Evolutionary conservation across 1,284 basidiomycete species (phyloP).

Genomic region (Pseudozyma tsukubaensis): DNA sequence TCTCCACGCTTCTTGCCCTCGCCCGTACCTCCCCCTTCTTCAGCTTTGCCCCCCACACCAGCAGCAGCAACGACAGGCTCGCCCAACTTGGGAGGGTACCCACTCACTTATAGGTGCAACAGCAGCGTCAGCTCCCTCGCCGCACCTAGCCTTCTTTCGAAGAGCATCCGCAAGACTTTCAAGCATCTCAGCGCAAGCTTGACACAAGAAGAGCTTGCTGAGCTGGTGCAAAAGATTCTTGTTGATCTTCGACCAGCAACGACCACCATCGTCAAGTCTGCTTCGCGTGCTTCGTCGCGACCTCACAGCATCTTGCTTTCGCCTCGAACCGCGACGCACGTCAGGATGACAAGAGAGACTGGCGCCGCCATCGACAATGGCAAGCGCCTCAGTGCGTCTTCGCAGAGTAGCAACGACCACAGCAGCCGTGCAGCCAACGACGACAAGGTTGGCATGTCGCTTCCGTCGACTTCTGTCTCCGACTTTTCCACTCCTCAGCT

Average conservation of each 20-base stretch:
- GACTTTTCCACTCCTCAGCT: conserved; percentile 23
- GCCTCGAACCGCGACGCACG: neutral
- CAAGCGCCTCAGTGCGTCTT: conserved; percentile 6
- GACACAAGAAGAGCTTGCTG: conserved; percentile 15
- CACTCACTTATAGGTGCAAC: neutral
- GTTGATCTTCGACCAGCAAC: conserved; percentile 21
- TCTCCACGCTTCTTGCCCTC: conserved; percentile 29
- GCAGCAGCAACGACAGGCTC: neutral
- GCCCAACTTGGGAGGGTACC: neutral
- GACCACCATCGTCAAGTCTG: neutral
- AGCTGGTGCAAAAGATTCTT: conserved; percentile 24
- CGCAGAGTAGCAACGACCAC: neutral
- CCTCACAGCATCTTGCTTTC: neutral
- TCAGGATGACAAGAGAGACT: neutral
- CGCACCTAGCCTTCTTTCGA: conserved; percentile 11
- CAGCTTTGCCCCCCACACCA: conserved; percentile 33
- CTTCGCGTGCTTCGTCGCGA: conserved; percentile 3
- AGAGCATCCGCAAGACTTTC: conserved; percentile 14
- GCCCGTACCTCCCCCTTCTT: conserved; percentile 29
- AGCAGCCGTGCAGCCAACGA: neutral
- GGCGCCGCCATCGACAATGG: neutral
- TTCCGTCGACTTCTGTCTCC: neutral
- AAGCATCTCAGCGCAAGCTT: conserved; percentile 17
- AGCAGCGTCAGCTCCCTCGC: conserved; percentile 6
- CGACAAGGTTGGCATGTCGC: conserved; percentile 1